Evolutionary conservation across 1,284 basidiomycete genomes (phyloP), one percentile per base, ranked within the genome.

Genomic region (Microbotryum silenes-acaulis): DNA sequence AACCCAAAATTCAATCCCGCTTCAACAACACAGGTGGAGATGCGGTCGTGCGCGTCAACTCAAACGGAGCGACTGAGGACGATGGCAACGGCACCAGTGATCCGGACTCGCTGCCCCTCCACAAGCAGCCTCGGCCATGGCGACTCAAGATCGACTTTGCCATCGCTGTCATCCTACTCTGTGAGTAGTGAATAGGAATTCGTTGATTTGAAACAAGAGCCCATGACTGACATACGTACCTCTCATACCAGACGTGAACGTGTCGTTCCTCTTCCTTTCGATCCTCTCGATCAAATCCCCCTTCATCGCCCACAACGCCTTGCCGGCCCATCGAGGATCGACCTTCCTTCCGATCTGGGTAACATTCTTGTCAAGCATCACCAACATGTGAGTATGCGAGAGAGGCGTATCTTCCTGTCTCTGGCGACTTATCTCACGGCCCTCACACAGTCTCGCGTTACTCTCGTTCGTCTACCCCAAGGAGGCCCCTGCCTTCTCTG

Each of bases 341-440:
- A 57, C 60, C 49, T 66, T 66, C 47, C 12, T 67, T 2, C 67
- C 67, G 9, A 60, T 69, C 37, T 67, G 65, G 67, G 42, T 62
- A 31, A 44, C 57, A 16, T 61, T 68, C 49, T 45, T 68, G n/a
- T 47, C 51, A 9, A 65, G 62, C 47, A 57, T 58, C 3, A 57
- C 53, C 51, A 61, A 61, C 53, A 60, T 58, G 62, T 60, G 9
- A 25, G 62, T 56, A 18, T 18, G 12, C 14, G 37, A 42, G 37
- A 31, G 31, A 31, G 1, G 31, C 8, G 48, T 25, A 18, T n/a
- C 18, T 51, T 25, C 5, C 27, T 49, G 8, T n/a, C 8, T 29
- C 31, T 18, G 6, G 12, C 6, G 14, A 23, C 16, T 18, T 25
- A 2, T 3, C 4, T 27, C 10, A 27, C 50, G 27, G 8, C 42